Evolutionary conservation across 495 filamentous ascomycete species (phyloP), one percentile per base, ranked within the genome.

Genomic region (Penicillium dipodomyicola): DNA sequence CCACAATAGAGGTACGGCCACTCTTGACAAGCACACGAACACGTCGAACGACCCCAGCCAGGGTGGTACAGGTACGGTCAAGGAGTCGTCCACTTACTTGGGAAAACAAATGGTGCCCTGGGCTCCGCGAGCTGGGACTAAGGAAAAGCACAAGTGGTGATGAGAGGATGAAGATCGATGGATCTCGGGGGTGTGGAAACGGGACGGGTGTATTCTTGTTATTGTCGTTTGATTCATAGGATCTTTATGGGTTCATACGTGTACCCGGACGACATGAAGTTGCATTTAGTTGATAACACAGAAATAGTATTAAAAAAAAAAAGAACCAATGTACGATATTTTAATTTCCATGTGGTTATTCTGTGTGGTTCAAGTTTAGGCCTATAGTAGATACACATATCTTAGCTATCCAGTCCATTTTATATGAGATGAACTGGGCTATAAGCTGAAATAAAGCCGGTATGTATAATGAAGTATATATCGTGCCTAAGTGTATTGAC

Each of bases 1-100:
- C 15, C 59, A 56, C 37, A 77, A 75, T 23, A 53, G 47, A 15
- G 63, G 69, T 2, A 57, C 63, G 11, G 52, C 25, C 10, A 12
- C n/a, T 30, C 2, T 8, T 32, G 8, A n/a, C n/a, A 12, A 6
- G 29, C 45, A 9, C 9, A n/a, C 14, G 14, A 10, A 5, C 4
- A 27, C 43, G 6, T 46, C 43, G 8, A 27, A 27, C 6, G 12
- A n/a, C 2, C 43, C 3, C 43, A 48, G 45, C 45, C 4, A 2
- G n/a, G 4, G 5, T 19, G 4, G 17, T 32, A 8, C 11, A 17
- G 23, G 27, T 43, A 22, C 20, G 10, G 41, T 43, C 20, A 20
- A 22, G 41, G 19, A 22, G 5, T 6, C 19, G 9, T 22, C 41
- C 4, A 22, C 11, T 12, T 10, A 22, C 41, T 43, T 20, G 41